These are phyloP conservation scores for Thelephora terrestris DNA, from an alignment of 1,284 basidiomycete genomes.

Conservation along the genomic window DNA sequence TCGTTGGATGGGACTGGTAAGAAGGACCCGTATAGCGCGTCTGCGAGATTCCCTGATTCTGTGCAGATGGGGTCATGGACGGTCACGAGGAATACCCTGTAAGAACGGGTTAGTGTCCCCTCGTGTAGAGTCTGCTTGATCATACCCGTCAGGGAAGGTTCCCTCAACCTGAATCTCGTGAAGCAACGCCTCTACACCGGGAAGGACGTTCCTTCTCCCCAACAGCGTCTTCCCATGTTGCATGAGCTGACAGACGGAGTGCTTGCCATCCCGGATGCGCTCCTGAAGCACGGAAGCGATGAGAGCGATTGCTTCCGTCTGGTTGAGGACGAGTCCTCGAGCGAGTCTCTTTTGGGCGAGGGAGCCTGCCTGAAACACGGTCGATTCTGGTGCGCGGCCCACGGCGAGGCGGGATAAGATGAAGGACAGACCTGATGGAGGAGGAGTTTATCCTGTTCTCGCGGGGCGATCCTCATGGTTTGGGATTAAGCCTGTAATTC, in stretches of 20 bases:
- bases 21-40: constrained; percentile 90
- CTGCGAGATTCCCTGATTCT: constrained; percentile 65
- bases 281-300: constrained; percentile 91
- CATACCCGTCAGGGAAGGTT: constrained; percentile 77
- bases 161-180: constrained; percentile 91
- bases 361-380: constrained; percentile 50
- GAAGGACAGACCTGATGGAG: constrained; percentile 25
- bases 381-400: not conserved
- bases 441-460: constrained; percentile 30
- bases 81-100: constrained; percentile 86
- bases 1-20: constrained; percentile 68
- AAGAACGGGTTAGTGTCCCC: constrained; percentile 3
- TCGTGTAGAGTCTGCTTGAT: constrained; percentile 8
- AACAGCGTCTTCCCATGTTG: constrained; percentile 84
- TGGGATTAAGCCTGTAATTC: too few relatives aligned
- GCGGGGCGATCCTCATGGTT: constrained; percentile 26
- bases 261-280: constrained; percentile 87
- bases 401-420: not conserved
- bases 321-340: constrained; percentile 79
- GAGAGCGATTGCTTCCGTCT: constrained; percentile 82
- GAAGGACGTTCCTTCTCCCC: constrained; percentile 85
- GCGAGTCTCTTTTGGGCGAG: constrained; percentile 94
- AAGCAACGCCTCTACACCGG: constrained; percentile 55
- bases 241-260: constrained; percentile 88
- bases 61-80: constrained; percentile 92